These are phyloP conservation scores for Boletales sp. DNA, from an alignment of 768 basidiomycete species.

Conservation along the genomic window DNA sequence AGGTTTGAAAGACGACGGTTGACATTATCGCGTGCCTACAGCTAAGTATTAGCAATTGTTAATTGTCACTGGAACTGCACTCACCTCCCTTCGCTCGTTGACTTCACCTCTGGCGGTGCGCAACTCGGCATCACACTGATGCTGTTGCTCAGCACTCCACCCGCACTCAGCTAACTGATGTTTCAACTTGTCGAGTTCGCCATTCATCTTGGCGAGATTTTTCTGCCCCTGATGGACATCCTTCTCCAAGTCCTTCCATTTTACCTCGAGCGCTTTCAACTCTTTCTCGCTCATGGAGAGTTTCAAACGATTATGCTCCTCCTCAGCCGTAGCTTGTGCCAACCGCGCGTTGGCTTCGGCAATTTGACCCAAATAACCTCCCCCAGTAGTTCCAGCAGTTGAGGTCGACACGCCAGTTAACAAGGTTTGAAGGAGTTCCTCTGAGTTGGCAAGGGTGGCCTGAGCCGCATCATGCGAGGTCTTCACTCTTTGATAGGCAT, in stretches of 20 bases:
- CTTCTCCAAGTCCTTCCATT: slow-evolving; percentile 79
- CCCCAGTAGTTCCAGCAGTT: slow-evolving; percentile 62
- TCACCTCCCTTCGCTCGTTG: slow-evolving; percentile 59
- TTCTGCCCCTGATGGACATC: slow-evolving; percentile 77
- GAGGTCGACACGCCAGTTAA: slow-evolving; percentile 85
- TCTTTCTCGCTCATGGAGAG: slow-evolving; percentile 78
- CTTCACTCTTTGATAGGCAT: slow-evolving; percentile 60
- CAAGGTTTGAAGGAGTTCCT: slow-evolving; percentile 93
- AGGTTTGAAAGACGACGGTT: slow-evolving; percentile 65
- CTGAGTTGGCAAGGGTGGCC: slow-evolving; percentile 63
- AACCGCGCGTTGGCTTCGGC: slow-evolving; percentile 76
- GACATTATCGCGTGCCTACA: slow-evolving; percentile 64
- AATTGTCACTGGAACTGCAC: slow-evolving; percentile 8
- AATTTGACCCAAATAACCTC: slow-evolving; percentile 96
- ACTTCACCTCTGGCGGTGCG: slow-evolving; percentile 53
- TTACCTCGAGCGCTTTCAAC: slow-evolving; percentile 66
- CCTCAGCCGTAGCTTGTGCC: slow-evolving; percentile 77
- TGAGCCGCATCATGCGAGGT: slow-evolving; percentile 61
- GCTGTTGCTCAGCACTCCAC: slow-evolving; percentile 78
- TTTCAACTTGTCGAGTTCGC: slow-evolving; percentile 54
- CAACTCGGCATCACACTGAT: slow-evolving; percentile 47
- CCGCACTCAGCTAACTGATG: slow-evolving; percentile 55
- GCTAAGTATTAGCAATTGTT: slow-evolving; percentile 6
- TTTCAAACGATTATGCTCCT: slow-evolving; percentile 75
- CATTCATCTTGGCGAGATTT: slow-evolving; percentile 57